Evolutionary conservation across 2,329 filamentous ascomycete genomes (phyloP).

Genomic region (Decorospora gaudefroyi): DNA sequence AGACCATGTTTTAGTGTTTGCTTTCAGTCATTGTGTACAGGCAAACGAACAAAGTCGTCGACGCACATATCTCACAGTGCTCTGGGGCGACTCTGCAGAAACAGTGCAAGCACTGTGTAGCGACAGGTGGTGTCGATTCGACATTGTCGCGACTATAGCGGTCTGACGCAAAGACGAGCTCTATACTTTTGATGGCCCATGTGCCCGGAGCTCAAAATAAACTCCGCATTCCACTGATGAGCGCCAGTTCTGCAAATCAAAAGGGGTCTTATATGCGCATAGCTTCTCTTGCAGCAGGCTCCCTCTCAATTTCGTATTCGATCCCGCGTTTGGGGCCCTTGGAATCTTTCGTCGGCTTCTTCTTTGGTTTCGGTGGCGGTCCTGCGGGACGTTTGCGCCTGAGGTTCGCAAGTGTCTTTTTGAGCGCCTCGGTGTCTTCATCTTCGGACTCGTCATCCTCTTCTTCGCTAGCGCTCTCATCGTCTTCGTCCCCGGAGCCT

Average conservation of each 20-base stretch:
- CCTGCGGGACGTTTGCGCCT: conserved; percentile 62
- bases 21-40: background rate
- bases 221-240: conserved; percentile 16
- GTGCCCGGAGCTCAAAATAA: no score
- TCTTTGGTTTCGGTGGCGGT: conserved; percentile 59
- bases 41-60: background rate
- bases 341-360: conserved; percentile 55
- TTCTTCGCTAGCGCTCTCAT: conserved; percentile 57
- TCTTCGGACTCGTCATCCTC: conserved; percentile 63
- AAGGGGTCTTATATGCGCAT: conserved; percentile 38
- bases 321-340: conserved; percentile 70
- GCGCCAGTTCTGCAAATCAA: conserved; percentile 20
- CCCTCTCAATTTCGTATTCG: conserved; percentile 75
- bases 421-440: conserved; percentile 58
- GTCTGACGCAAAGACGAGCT: conserved; percentile 5
- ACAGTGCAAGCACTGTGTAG: background rate
- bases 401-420: conserved; percentile 58
- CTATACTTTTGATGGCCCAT: background rate
- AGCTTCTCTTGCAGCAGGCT: conserved; percentile 52
- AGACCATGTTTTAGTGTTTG: background rate
- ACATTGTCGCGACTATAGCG: background rate
- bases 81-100: background rate
- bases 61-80: background rate
- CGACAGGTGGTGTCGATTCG: background rate
- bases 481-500: conserved; percentile 62